Percentiles rank a stretch among this genome's conserved stretches.
phyloP scores from a whole-genome alignment of 257 asterid genomes.

The Agastache rugosa region DNA sequence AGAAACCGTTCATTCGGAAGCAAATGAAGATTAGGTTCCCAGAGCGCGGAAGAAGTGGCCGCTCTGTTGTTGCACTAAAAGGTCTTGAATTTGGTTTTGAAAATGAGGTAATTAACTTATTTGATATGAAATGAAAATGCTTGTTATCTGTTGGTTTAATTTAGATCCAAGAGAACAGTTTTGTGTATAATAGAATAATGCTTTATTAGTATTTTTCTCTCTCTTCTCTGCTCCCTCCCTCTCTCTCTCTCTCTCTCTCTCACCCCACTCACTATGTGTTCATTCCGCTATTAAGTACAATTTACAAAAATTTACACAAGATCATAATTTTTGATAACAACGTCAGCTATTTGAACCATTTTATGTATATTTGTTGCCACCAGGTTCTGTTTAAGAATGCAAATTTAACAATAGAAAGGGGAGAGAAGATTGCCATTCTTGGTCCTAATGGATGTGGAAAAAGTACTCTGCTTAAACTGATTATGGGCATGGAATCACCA shows the following conservation, averaged over 20 bases:
- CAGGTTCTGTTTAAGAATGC: slow-evolving; percentile 88
- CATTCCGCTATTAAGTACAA: neutral
- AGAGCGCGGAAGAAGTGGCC: slow-evolving; percentile 94
- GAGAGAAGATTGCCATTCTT: slow-evolving; percentile 95
- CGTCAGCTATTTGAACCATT: slow-evolving; percentile 4
- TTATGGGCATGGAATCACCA: slow-evolving; percentile 85
- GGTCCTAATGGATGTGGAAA: slow-evolving; percentile 99
- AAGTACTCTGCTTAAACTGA: slow-evolving; percentile 89
- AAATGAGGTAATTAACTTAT: slow-evolving; percentile 67
- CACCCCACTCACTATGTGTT: neutral
- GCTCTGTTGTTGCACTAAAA: slow-evolving; percentile 67
- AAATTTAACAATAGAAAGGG: slow-evolving; percentile 80
- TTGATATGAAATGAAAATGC: neutral
- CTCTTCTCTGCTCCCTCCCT: neutral
- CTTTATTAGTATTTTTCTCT: neutral
- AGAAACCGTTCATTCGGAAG: slow-evolving; percentile 95
- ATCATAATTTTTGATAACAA: neutral
- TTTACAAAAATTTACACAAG: neutral
- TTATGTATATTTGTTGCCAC: slow-evolving; percentile 14
- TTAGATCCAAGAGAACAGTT: neutral
- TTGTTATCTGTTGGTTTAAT: neutral
- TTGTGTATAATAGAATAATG: neutral
- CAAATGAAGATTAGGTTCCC: slow-evolving; percentile 99
- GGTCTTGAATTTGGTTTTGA: slow-evolving; percentile 77
- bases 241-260: neutral